Conservation (phyloP, 768 basidiomycete genomes). For the Filobasidium floriforme region DNA sequence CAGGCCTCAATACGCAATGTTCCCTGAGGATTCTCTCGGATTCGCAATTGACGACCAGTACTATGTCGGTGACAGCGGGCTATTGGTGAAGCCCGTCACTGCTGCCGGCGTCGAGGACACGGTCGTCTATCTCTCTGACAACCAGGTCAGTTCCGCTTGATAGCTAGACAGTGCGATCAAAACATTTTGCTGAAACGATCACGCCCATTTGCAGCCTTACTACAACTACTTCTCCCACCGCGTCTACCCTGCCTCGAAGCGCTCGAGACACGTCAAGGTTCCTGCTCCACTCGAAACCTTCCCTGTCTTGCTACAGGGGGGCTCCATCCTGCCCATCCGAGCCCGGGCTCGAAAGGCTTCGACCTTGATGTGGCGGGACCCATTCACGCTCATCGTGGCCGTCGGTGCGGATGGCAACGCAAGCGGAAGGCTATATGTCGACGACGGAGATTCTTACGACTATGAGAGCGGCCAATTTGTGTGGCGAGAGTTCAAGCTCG, state of each 20-base stretch:
- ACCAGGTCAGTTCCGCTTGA: constrained; percentile 50
- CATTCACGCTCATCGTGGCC: constrained; percentile 82
- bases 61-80: constrained; percentile 76
- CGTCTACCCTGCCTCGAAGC: constrained; percentile 49
- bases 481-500: constrained; percentile 64
- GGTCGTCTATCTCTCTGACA: constrained; percentile 75
- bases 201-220: constrained; percentile 58
- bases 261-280: constrained; percentile 57
- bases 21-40: constrained; percentile 79
- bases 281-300: constrained; percentile 69
- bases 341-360: constrained; percentile 81
- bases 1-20: constrained; percentile 91
- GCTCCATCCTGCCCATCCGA: constrained; percentile 78
- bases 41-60: constrained; percentile 91
- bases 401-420: constrained; percentile 56
- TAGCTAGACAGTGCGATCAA: neutral
- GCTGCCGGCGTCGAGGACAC: constrained; percentile 61
- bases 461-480: constrained; percentile 70
- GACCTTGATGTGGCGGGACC: constrained; percentile 78
- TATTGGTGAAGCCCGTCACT: constrained; percentile 86
- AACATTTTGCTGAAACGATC: neutral
- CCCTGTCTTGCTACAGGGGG: constrained; percentile 82
- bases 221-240: constrained; percentile 80
- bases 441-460: constrained; percentile 79
- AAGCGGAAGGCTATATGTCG: constrained; percentile 80